Percentiles rank a stretch among this genome's conserved stretches.
Evolutionary conservation across 495 filamentous ascomycete genomes (phyloP).

Genomic region (Viridothelium virens): DNA sequence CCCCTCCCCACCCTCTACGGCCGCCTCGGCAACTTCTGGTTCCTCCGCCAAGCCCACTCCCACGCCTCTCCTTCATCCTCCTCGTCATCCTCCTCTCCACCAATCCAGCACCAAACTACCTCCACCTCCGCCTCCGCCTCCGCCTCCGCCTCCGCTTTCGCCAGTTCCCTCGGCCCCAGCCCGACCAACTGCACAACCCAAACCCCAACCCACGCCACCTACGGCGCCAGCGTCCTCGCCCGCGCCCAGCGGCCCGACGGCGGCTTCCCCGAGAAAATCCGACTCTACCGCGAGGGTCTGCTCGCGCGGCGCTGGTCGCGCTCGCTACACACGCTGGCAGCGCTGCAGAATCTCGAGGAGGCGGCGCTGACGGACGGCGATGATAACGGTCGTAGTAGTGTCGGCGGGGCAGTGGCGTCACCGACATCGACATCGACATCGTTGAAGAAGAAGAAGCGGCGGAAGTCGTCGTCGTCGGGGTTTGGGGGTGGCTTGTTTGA

Average conservation of each 20-base stretch:
- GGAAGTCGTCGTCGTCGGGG: neutral
- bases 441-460: no score
- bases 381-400: slow-evolving; percentile 20
- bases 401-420: no score
- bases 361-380: slow-evolving; percentile 25
- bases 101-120: neutral
- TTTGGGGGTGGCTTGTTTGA: slow-evolving; percentile 41
- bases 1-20: neutral
- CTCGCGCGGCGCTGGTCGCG: slow-evolving; percentile 39
- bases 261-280: slow-evolving; percentile 37
- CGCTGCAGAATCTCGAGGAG: slow-evolving; percentile 38
- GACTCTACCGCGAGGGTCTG: slow-evolving; percentile 45
- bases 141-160: slow-evolving; percentile 9
- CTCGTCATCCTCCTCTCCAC: neutral
- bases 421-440: no score
- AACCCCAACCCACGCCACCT: slow-evolving; percentile 4
- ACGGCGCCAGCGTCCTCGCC: slow-evolving; percentile 15
- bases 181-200: slow-evolving; percentile 7
- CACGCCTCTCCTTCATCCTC: neutral
- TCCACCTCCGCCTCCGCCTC: neutral
- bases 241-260: slow-evolving; percentile 14
- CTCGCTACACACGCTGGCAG: slow-evolving; percentile 42
- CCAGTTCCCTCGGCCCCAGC: slow-evolving; percentile 17
- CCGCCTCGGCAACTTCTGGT: neutral
- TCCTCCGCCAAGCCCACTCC: slow-evolving; percentile 14